Percentiles rank a stretch among this genome's conserved stretches.
phyloP scores from a whole-genome alignment of 2,329 filamentous ascomycete genomes.

The Cordyceps farinosa region DNA sequence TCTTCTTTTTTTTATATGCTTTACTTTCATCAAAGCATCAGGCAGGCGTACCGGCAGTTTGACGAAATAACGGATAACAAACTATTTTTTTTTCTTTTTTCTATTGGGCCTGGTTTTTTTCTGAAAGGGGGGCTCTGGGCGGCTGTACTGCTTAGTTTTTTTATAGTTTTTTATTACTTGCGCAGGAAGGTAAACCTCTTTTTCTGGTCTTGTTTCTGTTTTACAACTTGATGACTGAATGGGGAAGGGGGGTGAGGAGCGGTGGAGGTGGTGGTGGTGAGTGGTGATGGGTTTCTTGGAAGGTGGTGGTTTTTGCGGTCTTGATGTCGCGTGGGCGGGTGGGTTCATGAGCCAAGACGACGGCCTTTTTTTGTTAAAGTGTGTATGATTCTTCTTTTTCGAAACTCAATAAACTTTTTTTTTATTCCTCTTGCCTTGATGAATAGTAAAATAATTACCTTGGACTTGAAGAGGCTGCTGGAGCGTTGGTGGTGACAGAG shows the following conservation, averaged over 20 bases:
- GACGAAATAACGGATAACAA: constrained; percentile 17
- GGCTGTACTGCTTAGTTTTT: not conserved
- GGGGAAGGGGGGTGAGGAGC: too few species aligned
- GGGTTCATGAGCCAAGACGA: not conserved
- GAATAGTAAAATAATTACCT: too few species aligned
- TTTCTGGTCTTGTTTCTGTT: not conserved
- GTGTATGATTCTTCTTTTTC: not conserved
- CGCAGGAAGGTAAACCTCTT: not conserved
- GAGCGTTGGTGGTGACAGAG: too few species aligned
- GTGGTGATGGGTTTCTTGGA: too few species aligned
- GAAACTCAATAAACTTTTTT: not conserved
- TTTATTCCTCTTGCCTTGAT: too few species aligned
- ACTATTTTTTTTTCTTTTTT: not conserved
- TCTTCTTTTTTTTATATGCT: constrained; percentile 5
- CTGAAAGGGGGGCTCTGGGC: not conserved
- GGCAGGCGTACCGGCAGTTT: constrained; percentile 9
- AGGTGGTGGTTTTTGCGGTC: too few species aligned
- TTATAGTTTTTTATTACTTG: not conserved
- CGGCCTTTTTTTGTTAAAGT: not conserved
- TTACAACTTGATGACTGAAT: too few species aligned
- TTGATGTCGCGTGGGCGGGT: too few species aligned
- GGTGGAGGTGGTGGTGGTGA: too few species aligned
- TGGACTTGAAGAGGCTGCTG: too few species aligned
- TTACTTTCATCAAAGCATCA: constrained; percentile 9
- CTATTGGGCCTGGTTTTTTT: not conserved